Evolutionary conservation across 2,329 filamentous ascomycete species (phyloP).

Genomic region (Fusarium sp.): DNA sequence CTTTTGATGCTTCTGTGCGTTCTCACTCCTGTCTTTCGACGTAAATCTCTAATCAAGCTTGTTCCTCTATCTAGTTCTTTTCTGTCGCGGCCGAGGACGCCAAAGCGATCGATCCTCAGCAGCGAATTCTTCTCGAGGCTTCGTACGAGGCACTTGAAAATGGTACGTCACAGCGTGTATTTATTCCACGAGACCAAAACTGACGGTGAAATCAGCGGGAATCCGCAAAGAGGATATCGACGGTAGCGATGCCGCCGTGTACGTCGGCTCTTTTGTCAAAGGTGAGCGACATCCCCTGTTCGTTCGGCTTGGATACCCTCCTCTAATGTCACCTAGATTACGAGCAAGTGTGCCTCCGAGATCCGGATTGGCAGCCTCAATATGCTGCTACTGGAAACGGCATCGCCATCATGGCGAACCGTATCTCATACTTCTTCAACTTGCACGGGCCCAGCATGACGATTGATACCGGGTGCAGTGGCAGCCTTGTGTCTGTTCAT

Average conservation of each 20-base stretch:
- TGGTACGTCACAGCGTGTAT: constrained; percentile 45
- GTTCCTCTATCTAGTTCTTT: constrained; percentile 58
- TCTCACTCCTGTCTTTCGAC: not conserved
- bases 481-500: constrained; percentile 63
- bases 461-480: constrained; percentile 68
- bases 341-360: constrained; percentile 59
- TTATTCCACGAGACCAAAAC: not conserved
- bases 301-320: not conserved
- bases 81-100: constrained; percentile 60
- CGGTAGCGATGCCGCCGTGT: constrained; percentile 58
- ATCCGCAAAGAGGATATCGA: constrained; percentile 55
- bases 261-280: constrained; percentile 61
- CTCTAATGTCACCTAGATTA: constrained; percentile 52
- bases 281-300: constrained; percentile 43
- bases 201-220: constrained; percentile 49
- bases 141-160: constrained; percentile 62
- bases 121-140: constrained; percentile 60
- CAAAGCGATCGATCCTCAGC: constrained; percentile 62
- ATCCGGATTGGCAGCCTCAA: constrained; percentile 59
- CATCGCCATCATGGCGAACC: constrained; percentile 63
- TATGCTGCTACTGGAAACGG: constrained; percentile 64
- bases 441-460: constrained; percentile 65
- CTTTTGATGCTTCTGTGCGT: constrained; percentile 60
- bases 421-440: constrained; percentile 65
- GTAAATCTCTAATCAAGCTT: constrained; percentile 2